These are phyloP conservation scores for Coelastrella sp. DNA, from an alignment of 139 green algal genomes.

Conservation along the genomic window DNA sequence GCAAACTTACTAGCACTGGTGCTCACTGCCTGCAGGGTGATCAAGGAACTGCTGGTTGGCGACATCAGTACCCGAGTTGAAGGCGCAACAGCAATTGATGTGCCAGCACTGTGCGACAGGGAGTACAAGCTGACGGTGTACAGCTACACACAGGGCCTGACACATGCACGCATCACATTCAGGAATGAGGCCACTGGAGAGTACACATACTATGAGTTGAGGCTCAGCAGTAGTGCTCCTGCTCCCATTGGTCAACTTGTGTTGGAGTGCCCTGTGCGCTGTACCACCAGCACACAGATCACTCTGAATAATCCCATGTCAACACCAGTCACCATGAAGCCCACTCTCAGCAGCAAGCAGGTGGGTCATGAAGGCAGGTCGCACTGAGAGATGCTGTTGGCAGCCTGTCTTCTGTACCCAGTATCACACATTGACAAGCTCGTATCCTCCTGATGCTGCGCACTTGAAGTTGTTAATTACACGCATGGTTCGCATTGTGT, in stretches of 20 bases:
- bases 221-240: slow-evolving; percentile 61
- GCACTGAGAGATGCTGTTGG: background rate
- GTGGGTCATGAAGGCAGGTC: background rate
- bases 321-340: slow-evolving; percentile 57
- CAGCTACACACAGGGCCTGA: slow-evolving; percentile 60
- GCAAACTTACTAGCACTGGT: too few species aligned
- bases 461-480: too few species aligned
- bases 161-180: slow-evolving; percentile 73
- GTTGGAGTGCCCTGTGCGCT: slow-evolving; percentile 79
- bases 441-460: too few species aligned
- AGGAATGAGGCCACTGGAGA: slow-evolving; percentile 80
- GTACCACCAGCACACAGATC: slow-evolving; percentile 53
- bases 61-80: slow-evolving; percentile 60
- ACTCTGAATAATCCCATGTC: slow-evolving; percentile 77
- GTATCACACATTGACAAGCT: too few species aligned
- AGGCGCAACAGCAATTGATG: slow-evolving; percentile 72
- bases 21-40: slow-evolving; percentile 27
- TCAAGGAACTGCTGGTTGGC: slow-evolving; percentile 52
- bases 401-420: too few species aligned
- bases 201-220: slow-evolving; percentile 82
- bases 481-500: too few species aligned
- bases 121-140: slow-evolving; percentile 78
- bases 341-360: slow-evolving; percentile 58
- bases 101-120: slow-evolving; percentile 68
- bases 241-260: slow-evolving; percentile 53